Evolutionary conservation across 2,329 filamentous ascomycete species (phyloP), one percentile per base, ranked within the genome.

Genomic region (Fusarium veterinarium): DNA sequence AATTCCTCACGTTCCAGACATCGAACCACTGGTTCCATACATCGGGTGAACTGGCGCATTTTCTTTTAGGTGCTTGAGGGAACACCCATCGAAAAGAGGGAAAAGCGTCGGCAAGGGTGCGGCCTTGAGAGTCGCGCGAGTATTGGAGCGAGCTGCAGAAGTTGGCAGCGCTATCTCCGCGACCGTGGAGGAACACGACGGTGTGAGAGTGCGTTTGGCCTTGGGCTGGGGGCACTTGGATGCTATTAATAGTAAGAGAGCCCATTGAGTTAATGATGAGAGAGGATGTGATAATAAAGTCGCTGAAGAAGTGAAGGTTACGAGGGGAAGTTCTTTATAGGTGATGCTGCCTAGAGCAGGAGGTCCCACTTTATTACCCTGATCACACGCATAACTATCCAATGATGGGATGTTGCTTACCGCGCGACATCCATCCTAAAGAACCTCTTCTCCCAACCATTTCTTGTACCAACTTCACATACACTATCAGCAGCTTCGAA

Each of bases 71-170:
- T 4, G 85, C 84, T 58, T 83, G 81, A 12, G 86, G 85, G 56
- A 88, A 88, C 6, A 88, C 84, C 83, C 85, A 88, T 62, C 83
- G 82, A 72, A 87, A 81, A 9, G 82, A 81, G 8, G 86, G 85
- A 40, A 87, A 84, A 13, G 77, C 73, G 8, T 84, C 79, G 28
- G 76, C 52, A 3, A 87, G 81, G 7, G 78, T 80, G 23, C 71
- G 79, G n/a, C 72, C 64, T 10, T 61, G 65, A 0, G 82, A 83
- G 66, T 81, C 79, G 40, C 61, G 72, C 28, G 76, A 81, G 67
- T 75, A 67, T 14, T 73, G 49, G 5, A 85, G 75, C 1, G 79
- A 78, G 19, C 67, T 67, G 28, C 70, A 67, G 65, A 85, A 82
- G 60, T 76, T 76, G n/a, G 61, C 37, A 19, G 80, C 80, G 11